These are phyloP conservation scores for Mucor velutinosus DNA, from an alignment of 371 early-diverging fungal species.

Conservation along the genomic window DNA sequence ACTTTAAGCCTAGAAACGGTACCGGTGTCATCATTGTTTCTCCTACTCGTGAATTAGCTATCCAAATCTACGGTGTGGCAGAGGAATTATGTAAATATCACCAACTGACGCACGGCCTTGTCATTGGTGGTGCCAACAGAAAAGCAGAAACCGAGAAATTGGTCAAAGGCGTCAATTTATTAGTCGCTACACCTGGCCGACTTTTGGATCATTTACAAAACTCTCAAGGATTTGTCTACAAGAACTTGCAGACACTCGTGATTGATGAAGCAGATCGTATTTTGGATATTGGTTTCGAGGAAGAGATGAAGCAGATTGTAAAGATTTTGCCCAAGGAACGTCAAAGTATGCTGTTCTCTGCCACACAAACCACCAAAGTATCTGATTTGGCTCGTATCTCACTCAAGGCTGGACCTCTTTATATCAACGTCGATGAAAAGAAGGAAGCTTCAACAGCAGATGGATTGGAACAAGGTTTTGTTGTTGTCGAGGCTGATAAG, in stretches of 20 bases:
- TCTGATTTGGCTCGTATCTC: slow-evolving; percentile 95
- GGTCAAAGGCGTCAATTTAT: slow-evolving; percentile 89
- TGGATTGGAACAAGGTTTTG: slow-evolving; percentile 95
- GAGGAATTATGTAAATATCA: slow-evolving; percentile 92
- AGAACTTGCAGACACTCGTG: slow-evolving; percentile 88
- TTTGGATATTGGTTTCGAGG: slow-evolving; percentile 97
- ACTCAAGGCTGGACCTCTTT: slow-evolving; percentile 88
- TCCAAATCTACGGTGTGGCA: slow-evolving; percentile 98
- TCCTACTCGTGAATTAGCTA: slow-evolving; percentile 99
- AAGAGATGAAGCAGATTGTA: slow-evolving; percentile 97
- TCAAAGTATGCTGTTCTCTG: slow-evolving; percentile 97
- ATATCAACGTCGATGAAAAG: slow-evolving; percentile 95
- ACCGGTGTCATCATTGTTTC: slow-evolving; percentile 97
- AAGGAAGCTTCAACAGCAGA: slow-evolving; percentile 92
- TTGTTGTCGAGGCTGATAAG: slow-evolving; percentile 87
- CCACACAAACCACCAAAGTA: slow-evolving; percentile 98
- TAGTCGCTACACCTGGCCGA: slow-evolving; percentile 98
- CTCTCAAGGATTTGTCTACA: slow-evolving; percentile 90
- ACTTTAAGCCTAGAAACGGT: slow-evolving; percentile 94
- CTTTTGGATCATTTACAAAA: slow-evolving; percentile 97
- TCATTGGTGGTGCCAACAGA: slow-evolving; percentile 97
- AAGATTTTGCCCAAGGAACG: slow-evolving; percentile 84
- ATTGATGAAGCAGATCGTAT: slow-evolving; percentile 99
- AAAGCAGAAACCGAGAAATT: slow-evolving; percentile 95
- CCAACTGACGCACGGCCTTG: slow-evolving; percentile 86